Evolutionary conservation across 495 filamentous ascomycete genomes (phyloP), one percentile per base, ranked within the genome.

Genomic region (Rostrohypoxylon terebratum): DNA sequence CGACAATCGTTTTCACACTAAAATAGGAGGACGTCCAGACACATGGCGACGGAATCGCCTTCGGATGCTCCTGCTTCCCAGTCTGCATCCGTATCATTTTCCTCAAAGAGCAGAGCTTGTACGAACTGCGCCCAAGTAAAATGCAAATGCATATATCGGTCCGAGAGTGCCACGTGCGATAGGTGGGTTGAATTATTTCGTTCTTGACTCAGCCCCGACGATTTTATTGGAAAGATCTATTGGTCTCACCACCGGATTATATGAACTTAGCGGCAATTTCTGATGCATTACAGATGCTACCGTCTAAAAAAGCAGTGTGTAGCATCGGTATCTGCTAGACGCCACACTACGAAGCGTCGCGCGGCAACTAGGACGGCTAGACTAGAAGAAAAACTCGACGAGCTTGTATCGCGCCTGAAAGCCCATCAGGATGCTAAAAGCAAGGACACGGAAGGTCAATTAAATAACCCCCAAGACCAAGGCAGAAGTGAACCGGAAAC

Each of bases 321-420:
- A 20, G 76, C 79, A 10, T 75, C 80, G 18, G 53, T 75, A 38
- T 70, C 78, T 25, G 73, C 76, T n/a, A 76, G 81, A 63, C 80
- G 79, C 57, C 81, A 79, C 45, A 77, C 63, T 33, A 67, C 58
- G 4, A 80, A 65, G 45, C 63, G 42, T 20, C 44, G 62, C 40
- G 53, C 44, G 1, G 40, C 45, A 3, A 69, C 79, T 7, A 80
- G 78, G 58, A 80, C 78, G 0, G 78, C 77, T 11, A 82, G 83
- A 34, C 79, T 87, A 2, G 85, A 88, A 66, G 83, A 82, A 42
- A 88, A 86, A 66, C 78, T 87, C 48, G 85, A 87, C 51, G 80
- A 79, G 58, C 79, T 89, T 36, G 82, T 86, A 23, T 82, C 81
- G 13, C 68, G 84, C 2, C 72, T 88, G 11, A 80, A 83, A 50